Conservation (phyloP, 1,284 basidiomycete species). For the Irpex sp. region DNA sequence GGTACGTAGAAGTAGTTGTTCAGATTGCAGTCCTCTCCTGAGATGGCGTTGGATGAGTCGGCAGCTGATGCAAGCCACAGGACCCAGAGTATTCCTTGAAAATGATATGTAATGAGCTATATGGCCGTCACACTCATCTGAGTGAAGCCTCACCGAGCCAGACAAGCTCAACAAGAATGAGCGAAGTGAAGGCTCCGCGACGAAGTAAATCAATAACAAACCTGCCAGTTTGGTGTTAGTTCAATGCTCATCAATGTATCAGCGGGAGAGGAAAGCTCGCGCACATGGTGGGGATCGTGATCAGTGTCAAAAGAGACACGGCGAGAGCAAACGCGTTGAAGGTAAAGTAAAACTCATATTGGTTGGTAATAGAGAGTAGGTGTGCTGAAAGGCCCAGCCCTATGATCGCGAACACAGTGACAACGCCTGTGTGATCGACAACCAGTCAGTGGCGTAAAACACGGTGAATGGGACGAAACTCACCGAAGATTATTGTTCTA, state of each 20-base stretch:
- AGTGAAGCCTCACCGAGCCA: constrained; percentile 10
- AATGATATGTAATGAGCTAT: not conserved
- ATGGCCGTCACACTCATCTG: not conserved
- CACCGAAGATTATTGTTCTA: constrained; percentile 4
- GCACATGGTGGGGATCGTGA: constrained; percentile 22
- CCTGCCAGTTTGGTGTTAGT: constrained; percentile 13
- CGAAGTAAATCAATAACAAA: constrained; percentile 17
- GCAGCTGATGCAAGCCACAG: constrained; percentile 15
- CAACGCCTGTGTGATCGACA: constrained; percentile 5
- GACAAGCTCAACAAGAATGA: constrained; percentile 13
- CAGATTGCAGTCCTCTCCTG: constrained; percentile 2
- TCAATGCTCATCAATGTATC: not conserved
- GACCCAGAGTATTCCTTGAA: constrained; percentile 10
- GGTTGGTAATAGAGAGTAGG: constrained; percentile 14
- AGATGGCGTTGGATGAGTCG: not conserved
- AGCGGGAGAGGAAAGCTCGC: not conserved
- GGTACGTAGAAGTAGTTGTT: constrained; percentile 1
- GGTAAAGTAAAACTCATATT: constrained; percentile 12
- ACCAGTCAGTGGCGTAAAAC: not conserved
- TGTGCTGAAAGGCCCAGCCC: constrained; percentile 19
- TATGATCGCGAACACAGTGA: constrained; percentile 17
- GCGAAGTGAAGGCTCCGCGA: constrained; percentile 13
- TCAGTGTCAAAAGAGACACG: constrained; percentile 17
- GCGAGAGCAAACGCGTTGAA: constrained; percentile 21
- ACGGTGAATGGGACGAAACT: not conserved